Conservation (phyloP, 2,329 filamentous ascomycete species). For the Plenodomus biglobosus region DNA sequence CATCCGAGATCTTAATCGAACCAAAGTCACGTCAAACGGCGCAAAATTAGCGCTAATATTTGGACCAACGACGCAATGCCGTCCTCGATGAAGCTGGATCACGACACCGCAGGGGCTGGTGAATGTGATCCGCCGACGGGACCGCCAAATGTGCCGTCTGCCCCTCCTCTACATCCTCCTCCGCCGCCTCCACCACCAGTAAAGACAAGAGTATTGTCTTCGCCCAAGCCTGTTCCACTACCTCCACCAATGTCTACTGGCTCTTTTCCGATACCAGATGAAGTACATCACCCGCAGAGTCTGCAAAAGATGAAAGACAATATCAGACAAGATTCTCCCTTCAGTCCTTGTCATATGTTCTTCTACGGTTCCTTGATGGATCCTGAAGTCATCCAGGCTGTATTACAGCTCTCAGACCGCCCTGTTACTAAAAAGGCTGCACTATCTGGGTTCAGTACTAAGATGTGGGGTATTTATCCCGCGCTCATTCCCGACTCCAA, state of each 20-base stretch:
- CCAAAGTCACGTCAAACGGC: no score
- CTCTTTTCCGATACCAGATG: slow-evolving; percentile 3
- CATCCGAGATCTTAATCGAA: no score
- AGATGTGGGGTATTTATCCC: slow-evolving; percentile 42
- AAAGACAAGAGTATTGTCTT: no score
- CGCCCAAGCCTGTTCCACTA: no score
- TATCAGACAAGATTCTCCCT: slow-evolving; percentile 1
- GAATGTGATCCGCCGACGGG: no score
- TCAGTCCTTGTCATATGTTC: slow-evolving; percentile 25
- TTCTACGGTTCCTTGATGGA: slow-evolving; percentile 41
- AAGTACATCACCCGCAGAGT: slow-evolving; percentile 3
- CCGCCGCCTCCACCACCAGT: no score
- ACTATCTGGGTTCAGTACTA: slow-evolving; percentile 29
- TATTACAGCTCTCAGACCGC: slow-evolving; percentile 26
- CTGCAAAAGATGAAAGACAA: slow-evolving; percentile 6
- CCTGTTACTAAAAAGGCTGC: slow-evolving; percentile 22
- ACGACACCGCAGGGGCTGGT: no score
- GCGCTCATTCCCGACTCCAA: slow-evolving; percentile 13
- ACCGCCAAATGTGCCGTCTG: no score
- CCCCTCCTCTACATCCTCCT: no score
- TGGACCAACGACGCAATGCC: no score
- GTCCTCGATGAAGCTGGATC: no score
- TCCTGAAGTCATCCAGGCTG: slow-evolving; percentile 30
- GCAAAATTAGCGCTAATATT: no score
- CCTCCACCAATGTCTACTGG: slow-evolving; percentile 1